Conservation (phyloP, 805 yeast species). For the Myxozyma geophila region DNA sequence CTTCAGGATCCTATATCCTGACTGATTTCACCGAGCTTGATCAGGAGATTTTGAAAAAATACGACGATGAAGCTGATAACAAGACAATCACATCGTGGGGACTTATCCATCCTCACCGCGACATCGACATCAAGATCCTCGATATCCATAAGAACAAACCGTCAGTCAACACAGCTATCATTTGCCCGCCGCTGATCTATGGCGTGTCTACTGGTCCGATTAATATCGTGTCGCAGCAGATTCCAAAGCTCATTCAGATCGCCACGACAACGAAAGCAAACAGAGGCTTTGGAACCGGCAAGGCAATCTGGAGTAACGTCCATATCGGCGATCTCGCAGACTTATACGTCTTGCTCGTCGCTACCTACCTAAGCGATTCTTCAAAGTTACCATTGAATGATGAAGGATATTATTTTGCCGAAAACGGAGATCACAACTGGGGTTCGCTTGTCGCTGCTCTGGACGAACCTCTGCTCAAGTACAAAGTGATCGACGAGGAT, state of each 20-base stretch:
- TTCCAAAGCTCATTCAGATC: constrained; percentile 42
- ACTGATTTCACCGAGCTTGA: constrained; percentile 29
- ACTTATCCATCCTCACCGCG: constrained; percentile 45
- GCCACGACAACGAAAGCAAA: constrained; percentile 39
- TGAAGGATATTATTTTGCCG: constrained; percentile 48
- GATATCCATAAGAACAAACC: constrained; percentile 45
- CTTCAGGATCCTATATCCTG: constrained; percentile 48
- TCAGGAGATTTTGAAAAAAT: constrained; percentile 37
- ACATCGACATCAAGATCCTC: constrained; percentile 45
- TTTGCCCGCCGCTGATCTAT: constrained; percentile 47
- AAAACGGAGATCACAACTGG: constrained; percentile 46
- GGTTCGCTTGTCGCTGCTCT: constrained; percentile 41
- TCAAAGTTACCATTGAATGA: constrained; percentile 43
- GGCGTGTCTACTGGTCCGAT: constrained; percentile 47
- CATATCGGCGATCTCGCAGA: constrained; percentile 47
- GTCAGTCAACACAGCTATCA: constrained; percentile 43
- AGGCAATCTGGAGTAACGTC: constrained; percentile 47
- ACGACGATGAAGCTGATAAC: constrained; percentile 42
- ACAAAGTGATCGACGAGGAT: constrained; percentile 17
- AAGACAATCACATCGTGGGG: constrained; percentile 43
- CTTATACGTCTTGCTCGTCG: constrained; percentile 42
- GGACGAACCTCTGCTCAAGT: constrained; percentile 37
- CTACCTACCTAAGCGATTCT: constrained; percentile 38
- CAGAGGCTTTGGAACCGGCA: constrained; percentile 45
- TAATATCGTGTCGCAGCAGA: constrained; percentile 43